phyloP scores from a whole-genome alignment of 1,139 yeast species.

The Yamadazyma pseudoaaseri region DNA sequence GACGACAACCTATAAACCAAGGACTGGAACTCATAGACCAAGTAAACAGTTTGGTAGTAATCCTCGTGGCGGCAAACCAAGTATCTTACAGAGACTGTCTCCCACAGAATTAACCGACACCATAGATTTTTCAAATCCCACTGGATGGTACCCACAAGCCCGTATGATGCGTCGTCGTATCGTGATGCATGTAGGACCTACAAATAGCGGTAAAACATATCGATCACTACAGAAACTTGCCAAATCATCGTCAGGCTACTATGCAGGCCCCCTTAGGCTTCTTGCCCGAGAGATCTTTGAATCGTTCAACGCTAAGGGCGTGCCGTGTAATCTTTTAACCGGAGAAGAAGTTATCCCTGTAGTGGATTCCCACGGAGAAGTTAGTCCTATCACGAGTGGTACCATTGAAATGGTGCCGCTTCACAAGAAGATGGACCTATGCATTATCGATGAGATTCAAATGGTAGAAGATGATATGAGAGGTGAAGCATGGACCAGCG shows the following conservation, averaged over 20 bases:
- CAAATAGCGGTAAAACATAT: constrained; percentile 95
- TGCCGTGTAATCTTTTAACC: constrained; percentile 79
- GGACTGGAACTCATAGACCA: too few relatives aligned
- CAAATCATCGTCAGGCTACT: constrained; percentile 75
- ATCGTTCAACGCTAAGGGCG: constrained; percentile 62
- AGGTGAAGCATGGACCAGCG: constrained; percentile 96
- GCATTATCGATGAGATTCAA: constrained; percentile 94
- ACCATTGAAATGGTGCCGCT: constrained; percentile 92
- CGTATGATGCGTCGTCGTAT: constrained; percentile 76
- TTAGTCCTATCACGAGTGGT: constrained; percentile 76
- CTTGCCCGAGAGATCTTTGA: constrained; percentile 91
- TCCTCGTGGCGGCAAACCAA: too few relatives aligned
- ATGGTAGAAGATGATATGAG: constrained; percentile 80
- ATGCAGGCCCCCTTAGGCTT: constrained; percentile 91
- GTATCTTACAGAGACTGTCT: too few relatives aligned
- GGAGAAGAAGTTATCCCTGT: constrained; percentile 90
- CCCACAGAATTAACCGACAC: too few relatives aligned
- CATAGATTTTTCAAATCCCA: constrained; percentile 65
- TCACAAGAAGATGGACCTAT: constrained; percentile 69
- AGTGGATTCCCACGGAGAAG: constrained; percentile 64
- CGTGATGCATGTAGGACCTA: constrained; percentile 93
- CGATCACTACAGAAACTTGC: constrained; percentile 71
- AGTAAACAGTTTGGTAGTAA: too few relatives aligned
- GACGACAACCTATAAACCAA: too few relatives aligned
- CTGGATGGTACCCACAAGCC: constrained; percentile 88